Evolutionary conservation across 2,329 filamentous ascomycete genomes (phyloP), one percentile per base, ranked within the genome.

Genomic region (Annulohypoxylon truncatum): DNA sequence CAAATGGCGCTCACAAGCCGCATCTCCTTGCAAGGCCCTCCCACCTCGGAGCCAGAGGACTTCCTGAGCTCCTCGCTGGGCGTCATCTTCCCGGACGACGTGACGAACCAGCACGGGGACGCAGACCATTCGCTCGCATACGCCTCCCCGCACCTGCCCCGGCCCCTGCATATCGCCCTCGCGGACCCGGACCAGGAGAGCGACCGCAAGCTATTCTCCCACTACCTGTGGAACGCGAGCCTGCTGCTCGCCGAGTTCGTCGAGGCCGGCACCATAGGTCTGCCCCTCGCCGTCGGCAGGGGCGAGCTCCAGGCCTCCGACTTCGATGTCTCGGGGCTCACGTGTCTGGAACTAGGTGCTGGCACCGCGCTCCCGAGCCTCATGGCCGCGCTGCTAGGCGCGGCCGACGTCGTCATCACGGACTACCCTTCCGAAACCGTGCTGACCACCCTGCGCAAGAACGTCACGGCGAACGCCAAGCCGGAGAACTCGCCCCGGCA

Each of bases 221-320:
- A 93, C 75, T 92, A 90, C 76, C 78, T 93, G 24, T 93, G 90
- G 90, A 93, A 93, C 77, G 83, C 90, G 5, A 83, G 82, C 15
- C 76, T 89, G 50, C 77, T 86, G 68, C 79, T 87, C 1, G 85
- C 84, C 7, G 86, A 87, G 77, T 78, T 87, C 26, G 78, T 88
- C 59, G 86, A 89, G 75, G 80, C 81, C 6, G 83, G 82, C 42
- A 79, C 81, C 4, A 71, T 85, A 20, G 71, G 70, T 12, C 44
- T 77, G 5, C 56, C 55, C 8, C 50, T 65, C 4, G 52, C 62
- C 12, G 29, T 65, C 9, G 31, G 50, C 3, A 29, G 46, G 12
- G 47, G 35, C 13, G 68, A 26, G 15, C 42, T 70, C 1, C 66
- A 56, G 6, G 68, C 73, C 1, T 50, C 2, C 10, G 63, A 72